A percentile compares a stretch with the other conserved stretches of the same genome.
phyloP scores from a whole-genome alignment of 192 early-diverging fungal genomes.

The Spinellus fusiger region DNA sequence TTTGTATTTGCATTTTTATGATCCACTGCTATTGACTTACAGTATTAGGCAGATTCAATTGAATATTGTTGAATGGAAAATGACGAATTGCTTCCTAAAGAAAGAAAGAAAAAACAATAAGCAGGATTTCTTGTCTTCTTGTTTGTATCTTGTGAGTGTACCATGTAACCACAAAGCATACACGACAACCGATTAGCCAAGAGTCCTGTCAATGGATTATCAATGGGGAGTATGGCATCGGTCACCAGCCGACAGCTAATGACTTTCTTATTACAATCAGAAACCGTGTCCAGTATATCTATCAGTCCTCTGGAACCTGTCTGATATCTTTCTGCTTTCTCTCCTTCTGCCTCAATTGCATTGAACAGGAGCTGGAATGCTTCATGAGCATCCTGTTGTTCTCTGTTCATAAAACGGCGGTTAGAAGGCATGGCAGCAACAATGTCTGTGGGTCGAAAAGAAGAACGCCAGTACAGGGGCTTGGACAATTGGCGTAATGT shows the following conservation, averaged over 20 bases:
- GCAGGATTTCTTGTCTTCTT: not conserved
- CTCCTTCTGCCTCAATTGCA: slow-evolving; percentile 62
- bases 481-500: slow-evolving; percentile 24
- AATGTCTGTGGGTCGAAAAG: slow-evolving; percentile 57
- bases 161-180: slow-evolving; percentile 69
- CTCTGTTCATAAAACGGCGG: slow-evolving; percentile 51
- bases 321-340: not conserved
- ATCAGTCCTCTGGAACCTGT: too few species aligned
- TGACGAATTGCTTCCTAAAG: slow-evolving; percentile 63
- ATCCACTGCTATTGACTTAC: slow-evolving; percentile 3
- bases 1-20: not conserved
- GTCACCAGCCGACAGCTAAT: not conserved
- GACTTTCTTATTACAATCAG: too few species aligned
- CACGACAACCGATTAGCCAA: slow-evolving; percentile 73
- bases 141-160: slow-evolving; percentile 16
- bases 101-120: not conserved
- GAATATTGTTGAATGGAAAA: slow-evolving; percentile 77
- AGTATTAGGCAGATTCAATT: slow-evolving; percentile 53
- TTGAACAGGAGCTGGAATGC: slow-evolving; percentile 73
- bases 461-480: slow-evolving; percentile 21
- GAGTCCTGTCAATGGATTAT: slow-evolving; percentile 72
- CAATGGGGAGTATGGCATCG: not conserved
- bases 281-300: too few species aligned
- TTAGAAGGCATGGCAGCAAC: slow-evolving; percentile 52
- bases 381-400: slow-evolving; percentile 86